These are phyloP conservation scores for Phaffomyces antillensis DNA, from an alignment of 805 yeast species.

Conservation along the genomic window DNA sequence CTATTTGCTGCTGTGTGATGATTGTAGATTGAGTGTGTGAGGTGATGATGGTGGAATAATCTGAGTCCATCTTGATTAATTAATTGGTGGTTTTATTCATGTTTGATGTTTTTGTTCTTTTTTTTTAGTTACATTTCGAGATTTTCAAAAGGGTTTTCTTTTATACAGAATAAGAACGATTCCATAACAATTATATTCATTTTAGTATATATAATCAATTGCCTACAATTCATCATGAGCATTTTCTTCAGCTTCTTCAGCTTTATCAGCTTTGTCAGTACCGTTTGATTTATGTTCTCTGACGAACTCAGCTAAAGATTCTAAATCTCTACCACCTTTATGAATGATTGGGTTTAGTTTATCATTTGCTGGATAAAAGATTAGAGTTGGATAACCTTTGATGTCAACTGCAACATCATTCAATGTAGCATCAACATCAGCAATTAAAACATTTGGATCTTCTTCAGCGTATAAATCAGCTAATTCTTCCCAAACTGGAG, in stretches of 20 bases:
- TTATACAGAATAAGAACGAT: too few species aligned
- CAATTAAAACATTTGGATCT: constrained; percentile 56
- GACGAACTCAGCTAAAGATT: constrained; percentile 62
- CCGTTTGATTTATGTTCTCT: constrained; percentile 45
- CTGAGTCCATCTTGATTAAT: too few species aligned
- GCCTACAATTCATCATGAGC: constrained; percentile 12
- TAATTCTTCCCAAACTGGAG: constrained; percentile 83
- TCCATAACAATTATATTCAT: too few species aligned
- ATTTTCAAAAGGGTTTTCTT: too few species aligned
- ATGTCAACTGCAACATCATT: constrained; percentile 84
- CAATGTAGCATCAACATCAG: constrained; percentile 82
- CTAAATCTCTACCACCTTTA: constrained; percentile 68
- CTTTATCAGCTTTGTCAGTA: constrained; percentile 53
- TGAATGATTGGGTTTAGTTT: constrained; percentile 58
- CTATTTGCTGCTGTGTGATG: too few species aligned
- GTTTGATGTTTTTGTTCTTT: too few species aligned
- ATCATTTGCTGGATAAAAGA: constrained; percentile 84
- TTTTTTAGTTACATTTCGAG: too few species aligned
- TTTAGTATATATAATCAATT: neutral
- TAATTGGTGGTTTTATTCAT: too few species aligned
- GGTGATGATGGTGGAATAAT: too few species aligned
- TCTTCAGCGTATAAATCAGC: constrained; percentile 56
- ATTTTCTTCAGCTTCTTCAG: constrained; percentile 18
- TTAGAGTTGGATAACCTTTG: constrained; percentile 87
- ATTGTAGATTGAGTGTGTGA: too few species aligned